Evolutionary conservation across 495 filamentous ascomycete genomes (phyloP).

Genomic region (Daldinia loculata): DNA sequence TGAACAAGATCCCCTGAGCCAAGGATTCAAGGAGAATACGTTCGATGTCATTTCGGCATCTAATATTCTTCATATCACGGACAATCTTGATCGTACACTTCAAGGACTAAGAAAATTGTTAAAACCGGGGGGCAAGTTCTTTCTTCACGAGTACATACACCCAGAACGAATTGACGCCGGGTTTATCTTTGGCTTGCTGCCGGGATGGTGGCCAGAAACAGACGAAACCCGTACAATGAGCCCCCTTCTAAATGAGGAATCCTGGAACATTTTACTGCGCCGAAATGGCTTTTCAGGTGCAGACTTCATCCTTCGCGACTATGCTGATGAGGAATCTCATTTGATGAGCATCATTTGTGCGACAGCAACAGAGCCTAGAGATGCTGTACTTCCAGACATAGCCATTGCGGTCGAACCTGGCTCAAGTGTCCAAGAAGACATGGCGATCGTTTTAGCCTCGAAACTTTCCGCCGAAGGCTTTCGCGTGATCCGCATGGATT

Average conservation of each 20-base stretch:
- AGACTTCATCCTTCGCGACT: not conserved
- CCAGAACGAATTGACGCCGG: not conserved
- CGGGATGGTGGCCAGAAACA: not conserved
- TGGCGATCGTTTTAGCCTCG: not conserved
- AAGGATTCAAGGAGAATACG: not conserved
- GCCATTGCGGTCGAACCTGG: not conserved
- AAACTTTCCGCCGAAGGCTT: not conserved
- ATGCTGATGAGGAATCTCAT: not conserved
- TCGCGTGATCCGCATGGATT: not conserved
- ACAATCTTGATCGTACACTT: not conserved
- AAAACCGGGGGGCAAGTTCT: not conserved
- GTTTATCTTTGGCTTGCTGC: not conserved
- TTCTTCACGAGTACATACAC: not conserved
- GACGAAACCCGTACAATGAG: not conserved
- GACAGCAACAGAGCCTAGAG: not conserved
- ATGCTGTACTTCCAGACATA: not conserved
- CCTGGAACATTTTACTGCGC: not conserved
- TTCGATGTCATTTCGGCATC: not conserved
- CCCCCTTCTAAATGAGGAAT: not conserved
- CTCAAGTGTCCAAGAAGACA: not conserved
- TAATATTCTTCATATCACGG: not conserved
- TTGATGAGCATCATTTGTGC: not conserved
- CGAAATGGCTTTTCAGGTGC: not conserved
- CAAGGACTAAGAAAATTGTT: not conserved
- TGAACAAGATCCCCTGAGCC: not conserved